These are phyloP conservation scores for Trichophyton schoenleinii DNA, from an alignment of 2,329 filamentous ascomycete genomes.

Conservation along the genomic window DNA sequence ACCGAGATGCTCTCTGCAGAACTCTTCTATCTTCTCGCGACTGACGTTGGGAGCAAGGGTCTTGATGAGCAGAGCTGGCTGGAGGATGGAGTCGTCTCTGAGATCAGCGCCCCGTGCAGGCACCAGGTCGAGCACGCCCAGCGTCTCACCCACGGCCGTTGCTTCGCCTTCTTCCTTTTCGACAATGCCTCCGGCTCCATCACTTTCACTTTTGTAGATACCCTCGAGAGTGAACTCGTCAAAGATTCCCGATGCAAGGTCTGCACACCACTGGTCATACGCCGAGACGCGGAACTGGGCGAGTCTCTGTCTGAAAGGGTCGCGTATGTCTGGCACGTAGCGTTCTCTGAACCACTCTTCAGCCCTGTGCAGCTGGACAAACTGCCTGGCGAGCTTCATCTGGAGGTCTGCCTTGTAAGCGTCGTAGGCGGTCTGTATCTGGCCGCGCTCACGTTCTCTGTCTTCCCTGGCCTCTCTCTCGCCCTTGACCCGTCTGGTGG, in stretches of 20 bases:
- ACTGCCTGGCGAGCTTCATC: constrained; percentile 67
- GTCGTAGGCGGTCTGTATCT: constrained; percentile 54
- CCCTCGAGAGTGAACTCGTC: constrained; percentile 92
- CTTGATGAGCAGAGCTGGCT: constrained; percentile 92
- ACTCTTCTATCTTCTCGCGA: constrained; percentile 80
- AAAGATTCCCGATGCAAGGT: constrained; percentile 72
- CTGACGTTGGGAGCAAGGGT: constrained; percentile 95
- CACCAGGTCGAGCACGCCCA: constrained; percentile 82
- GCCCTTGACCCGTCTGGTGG: constrained; percentile 45
- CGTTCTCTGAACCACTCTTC: constrained; percentile 98
- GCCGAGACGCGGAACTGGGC: constrained; percentile 66
- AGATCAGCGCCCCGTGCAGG: constrained; percentile 74
- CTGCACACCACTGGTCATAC: constrained; percentile 79
- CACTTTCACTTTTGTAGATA: constrained; percentile 83
- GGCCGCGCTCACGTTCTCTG: constrained; percentile 48
- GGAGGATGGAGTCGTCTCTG: constrained; percentile 73
- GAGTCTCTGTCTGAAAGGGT: constrained; percentile 60
- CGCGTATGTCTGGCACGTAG: constrained; percentile 72
- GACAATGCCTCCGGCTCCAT: constrained; percentile 68
- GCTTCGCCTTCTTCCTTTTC: constrained; percentile 96
- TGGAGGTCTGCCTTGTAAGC: constrained; percentile 54
- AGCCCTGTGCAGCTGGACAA: constrained; percentile 82
- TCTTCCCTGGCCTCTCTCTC: constrained; percentile 52
- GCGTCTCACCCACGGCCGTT: constrained; percentile 77
- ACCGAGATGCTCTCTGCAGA: constrained; percentile 87